A percentile compares a stretch with the other conserved stretches of the same genome.
Conservation (phyloP, 1,139 yeast species). For the Geotrichum reessii region DNA sequence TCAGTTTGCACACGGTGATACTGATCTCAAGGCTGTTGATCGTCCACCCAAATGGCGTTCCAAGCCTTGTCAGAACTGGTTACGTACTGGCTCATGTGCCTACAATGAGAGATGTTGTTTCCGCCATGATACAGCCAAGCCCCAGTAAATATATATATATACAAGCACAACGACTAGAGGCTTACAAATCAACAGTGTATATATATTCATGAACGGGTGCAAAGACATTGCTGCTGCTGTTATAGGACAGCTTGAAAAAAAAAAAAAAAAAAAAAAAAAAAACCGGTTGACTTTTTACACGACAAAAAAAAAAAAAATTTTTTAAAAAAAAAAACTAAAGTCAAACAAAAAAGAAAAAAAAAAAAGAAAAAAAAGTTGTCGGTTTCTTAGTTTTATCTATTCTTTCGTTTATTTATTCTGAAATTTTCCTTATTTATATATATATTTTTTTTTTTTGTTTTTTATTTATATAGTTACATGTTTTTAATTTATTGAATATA, state of each 20-base stretch:
- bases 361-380: neutral
- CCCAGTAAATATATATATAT: neutral
- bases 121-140: conserved; percentile 48
- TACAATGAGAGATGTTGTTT: conserved; percentile 91
- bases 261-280: neutral
- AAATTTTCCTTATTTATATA: neutral
- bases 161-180: no score
- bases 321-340: neutral
- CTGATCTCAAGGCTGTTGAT: conserved; percentile 66
- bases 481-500: neutral
- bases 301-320: neutral
- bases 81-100: conserved; percentile 73
- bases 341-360: neutral
- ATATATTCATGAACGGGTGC: neutral
- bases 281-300: no score
- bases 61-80: conserved; percentile 87
- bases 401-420: neutral
- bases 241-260: neutral
- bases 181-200: no score
- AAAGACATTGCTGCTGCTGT: neutral
- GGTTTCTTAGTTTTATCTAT: neutral
- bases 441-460: neutral
- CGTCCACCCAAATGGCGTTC: conserved; percentile 87
- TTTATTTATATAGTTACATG: neutral
- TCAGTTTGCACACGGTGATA: conserved; percentile 88